A percentile compares a stretch with the other conserved stretches of the same genome.
These are phyloP conservation scores for Sedum album DNA, from an alignment of 164 flowering plant genomes.

Conservation along the genomic window DNA sequence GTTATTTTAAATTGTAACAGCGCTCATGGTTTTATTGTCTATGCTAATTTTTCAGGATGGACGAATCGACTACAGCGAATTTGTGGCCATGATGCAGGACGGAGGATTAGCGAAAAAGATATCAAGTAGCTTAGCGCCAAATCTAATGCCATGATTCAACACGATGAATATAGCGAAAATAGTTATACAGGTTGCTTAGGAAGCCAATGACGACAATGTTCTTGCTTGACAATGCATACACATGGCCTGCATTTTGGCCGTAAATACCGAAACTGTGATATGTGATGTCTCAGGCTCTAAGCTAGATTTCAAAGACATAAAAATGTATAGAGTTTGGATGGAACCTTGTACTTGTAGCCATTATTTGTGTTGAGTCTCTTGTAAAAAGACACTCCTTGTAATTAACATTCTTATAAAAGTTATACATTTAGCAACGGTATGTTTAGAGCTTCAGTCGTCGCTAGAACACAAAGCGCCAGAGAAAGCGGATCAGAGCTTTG, in stretches of 20 bases:
- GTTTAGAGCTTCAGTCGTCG: too few species aligned
- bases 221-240: not conserved
- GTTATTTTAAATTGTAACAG: not conserved
- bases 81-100: slow-evolving; percentile 78
- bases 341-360: not conserved
- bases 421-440: too few species aligned
- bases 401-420: too few species aligned
- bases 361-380: not conserved
- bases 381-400: too few species aligned
- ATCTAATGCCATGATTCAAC: not conserved
- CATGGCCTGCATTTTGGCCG: not conserved
- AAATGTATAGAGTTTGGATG: not conserved
- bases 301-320: not conserved
- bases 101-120: slow-evolving; percentile 23
- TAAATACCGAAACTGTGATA: not conserved
- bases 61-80: slow-evolving; percentile 65
- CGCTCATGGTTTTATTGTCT: not conserved
- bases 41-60: slow-evolving; percentile 50
- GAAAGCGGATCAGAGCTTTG: not conserved
- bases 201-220: not conserved
- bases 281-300: too few species aligned
- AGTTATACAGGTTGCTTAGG: not conserved
- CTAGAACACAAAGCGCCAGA: not conserved
- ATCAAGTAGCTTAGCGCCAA: not conserved
- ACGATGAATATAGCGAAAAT: not conserved